Conservation (phyloP, 352 stramenopile species). For the Peronospora farinosa region DNA sequence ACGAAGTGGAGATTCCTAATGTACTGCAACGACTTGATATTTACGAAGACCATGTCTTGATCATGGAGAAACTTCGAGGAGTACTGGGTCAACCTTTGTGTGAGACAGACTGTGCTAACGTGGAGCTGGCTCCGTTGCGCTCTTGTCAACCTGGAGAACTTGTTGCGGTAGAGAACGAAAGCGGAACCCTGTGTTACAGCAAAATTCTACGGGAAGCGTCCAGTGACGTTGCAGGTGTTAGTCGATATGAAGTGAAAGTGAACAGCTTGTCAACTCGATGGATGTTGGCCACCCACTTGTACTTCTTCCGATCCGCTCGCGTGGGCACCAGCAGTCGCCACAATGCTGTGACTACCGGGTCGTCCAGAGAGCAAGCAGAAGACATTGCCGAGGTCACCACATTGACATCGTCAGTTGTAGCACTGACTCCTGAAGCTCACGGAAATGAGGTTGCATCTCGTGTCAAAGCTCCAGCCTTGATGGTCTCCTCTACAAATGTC, state of each 20-base stretch:
- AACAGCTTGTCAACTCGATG: constrained; percentile 32
- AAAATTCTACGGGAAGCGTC: constrained; percentile 48
- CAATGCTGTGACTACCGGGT: not conserved
- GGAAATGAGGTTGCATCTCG: constrained; percentile 10
- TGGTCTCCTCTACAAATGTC: constrained; percentile 40
- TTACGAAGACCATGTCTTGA: constrained; percentile 53
- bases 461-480: not conserved
- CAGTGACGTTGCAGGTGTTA: constrained; percentile 35
- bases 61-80: constrained; percentile 64
- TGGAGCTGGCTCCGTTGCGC: constrained; percentile 58
- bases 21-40: constrained; percentile 57
- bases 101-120: constrained; percentile 34
- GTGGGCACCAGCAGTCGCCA: constrained; percentile 12
- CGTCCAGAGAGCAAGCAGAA: not conserved
- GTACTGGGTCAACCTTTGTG: constrained; percentile 45
- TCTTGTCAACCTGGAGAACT: constrained; percentile 67
- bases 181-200: constrained; percentile 43
- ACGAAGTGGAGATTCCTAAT: constrained; percentile 40
- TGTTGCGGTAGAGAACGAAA: constrained; percentile 47
- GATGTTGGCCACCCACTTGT: constrained; percentile 56
- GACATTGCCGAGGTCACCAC: constrained; percentile 2
- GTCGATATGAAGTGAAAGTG: constrained; percentile 58
- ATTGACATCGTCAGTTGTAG: constrained; percentile 26
- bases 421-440: constrained; percentile 13
- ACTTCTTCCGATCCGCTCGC: constrained; percentile 61